phyloP scores from a whole-genome alignment of 192 early-diverging fungal genomes.

The Umbelopsis ramanniana region DNA sequence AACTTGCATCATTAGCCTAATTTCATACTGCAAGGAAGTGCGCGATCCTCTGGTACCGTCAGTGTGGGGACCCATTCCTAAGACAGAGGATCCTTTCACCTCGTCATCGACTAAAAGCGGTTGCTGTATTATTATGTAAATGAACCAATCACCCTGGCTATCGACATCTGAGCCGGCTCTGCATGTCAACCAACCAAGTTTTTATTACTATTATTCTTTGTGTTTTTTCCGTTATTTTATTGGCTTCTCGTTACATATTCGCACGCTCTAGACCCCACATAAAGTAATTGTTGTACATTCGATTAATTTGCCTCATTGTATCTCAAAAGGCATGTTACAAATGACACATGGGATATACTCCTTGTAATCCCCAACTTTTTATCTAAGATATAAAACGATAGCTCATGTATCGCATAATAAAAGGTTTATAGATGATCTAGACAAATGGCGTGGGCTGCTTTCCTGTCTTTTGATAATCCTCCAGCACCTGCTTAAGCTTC shows the following conservation, averaged over 20 bases:
- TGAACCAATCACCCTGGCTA: not conserved
- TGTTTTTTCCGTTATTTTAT: not conserved
- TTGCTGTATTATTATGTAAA: constrained; percentile 32
- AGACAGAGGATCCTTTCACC: constrained; percentile 37
- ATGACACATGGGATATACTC: too few relatives aligned
- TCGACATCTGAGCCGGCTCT: constrained; percentile 11
- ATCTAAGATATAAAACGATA: too few relatives aligned
- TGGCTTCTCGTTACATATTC: not conserved
- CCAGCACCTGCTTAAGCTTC: constrained; percentile 39
- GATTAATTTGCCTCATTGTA: too few relatives aligned
- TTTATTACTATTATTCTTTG: not conserved
- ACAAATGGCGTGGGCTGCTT: constrained; percentile 6
- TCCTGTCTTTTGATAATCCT: constrained; percentile 36
- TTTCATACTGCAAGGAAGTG: constrained; percentile 39
- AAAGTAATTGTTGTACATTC: not conserved
- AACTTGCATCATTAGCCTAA: constrained; percentile 31
- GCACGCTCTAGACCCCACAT: too few relatives aligned
- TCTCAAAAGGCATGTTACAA: too few relatives aligned
- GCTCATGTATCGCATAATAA: too few relatives aligned
- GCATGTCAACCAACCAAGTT: not conserved
- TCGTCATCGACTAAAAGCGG: constrained; percentile 22
- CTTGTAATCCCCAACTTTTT: too few relatives aligned
- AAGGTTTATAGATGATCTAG: not conserved
- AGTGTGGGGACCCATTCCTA: constrained; percentile 43
- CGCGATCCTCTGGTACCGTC: constrained; percentile 41